phyloP scores from a whole-genome alignment of 2,329 filamentous ascomycete species.

The Fusarium robinianum region DNA sequence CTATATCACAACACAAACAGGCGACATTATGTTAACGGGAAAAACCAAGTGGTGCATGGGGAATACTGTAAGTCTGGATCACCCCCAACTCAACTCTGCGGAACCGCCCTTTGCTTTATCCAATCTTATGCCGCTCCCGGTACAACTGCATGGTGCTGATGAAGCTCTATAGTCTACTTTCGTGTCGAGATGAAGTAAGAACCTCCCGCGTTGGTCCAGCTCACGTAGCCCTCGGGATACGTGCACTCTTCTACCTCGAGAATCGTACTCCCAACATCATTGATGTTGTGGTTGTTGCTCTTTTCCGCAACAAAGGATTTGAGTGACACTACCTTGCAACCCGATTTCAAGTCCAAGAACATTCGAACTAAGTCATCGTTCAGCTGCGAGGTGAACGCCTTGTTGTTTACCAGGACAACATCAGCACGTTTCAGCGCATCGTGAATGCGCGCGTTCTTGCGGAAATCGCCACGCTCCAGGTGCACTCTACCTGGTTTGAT shows the following conservation, averaged over 20 bases:
- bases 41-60: constrained; percentile 39
- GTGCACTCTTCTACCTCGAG: constrained; percentile 71
- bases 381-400: constrained; percentile 86
- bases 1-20: no score
- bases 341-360: constrained; percentile 91
- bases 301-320: constrained; percentile 88
- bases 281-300: constrained; percentile 73
- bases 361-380: constrained; percentile 85
- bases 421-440: constrained; percentile 81
- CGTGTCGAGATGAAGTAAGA: constrained; percentile 88
- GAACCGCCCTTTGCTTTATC: constrained; percentile 20
- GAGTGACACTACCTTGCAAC: constrained; percentile 86
- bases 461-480: constrained; percentile 83
- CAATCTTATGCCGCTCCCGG: constrained; percentile 25
- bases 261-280: constrained; percentile 79
- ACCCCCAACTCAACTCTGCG: constrained; percentile 28
- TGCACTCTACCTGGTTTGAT: constrained; percentile 77
- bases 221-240: constrained; percentile 75
- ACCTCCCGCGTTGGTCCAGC: constrained; percentile 86
- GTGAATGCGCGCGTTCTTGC: constrained; percentile 71
- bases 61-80: constrained; percentile 40
- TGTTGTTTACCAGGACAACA: constrained; percentile 97
- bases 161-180: constrained; percentile 53
- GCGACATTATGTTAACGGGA: not conserved
- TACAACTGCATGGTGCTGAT: constrained; percentile 37